phyloP scores from a whole-genome alignment of 768 basidiomycete species.

The Tricholoma sp. region DNA sequence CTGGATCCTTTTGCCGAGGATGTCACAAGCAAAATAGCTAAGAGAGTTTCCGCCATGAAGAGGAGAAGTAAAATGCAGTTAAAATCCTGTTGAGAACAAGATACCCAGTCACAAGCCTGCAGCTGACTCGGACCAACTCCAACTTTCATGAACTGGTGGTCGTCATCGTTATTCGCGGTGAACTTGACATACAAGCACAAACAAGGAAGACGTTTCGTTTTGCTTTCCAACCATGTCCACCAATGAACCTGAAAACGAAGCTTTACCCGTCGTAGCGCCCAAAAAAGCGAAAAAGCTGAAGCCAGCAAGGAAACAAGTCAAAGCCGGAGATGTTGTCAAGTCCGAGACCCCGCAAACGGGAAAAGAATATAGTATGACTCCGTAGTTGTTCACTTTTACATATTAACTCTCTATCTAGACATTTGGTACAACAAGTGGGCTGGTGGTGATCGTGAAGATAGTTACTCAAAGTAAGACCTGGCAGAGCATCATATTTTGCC shows the following conservation, averaged over 20 bases:
- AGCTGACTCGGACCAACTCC: background rate
- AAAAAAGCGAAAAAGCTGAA: constrained; percentile 59
- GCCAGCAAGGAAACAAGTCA: constrained; percentile 93
- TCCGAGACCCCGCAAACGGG: constrained; percentile 86
- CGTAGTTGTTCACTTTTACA: background rate
- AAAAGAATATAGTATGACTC: constrained; percentile 86
- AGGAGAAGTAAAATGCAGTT: background rate
- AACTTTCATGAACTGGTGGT: background rate
- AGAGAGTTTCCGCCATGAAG: constrained; percentile 69
- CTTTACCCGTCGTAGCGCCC: constrained; percentile 6
- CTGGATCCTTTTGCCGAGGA: constrained; percentile 77
- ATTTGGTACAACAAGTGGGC: constrained; percentile 99
- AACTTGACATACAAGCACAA: constrained; percentile 4
- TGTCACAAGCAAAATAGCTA: constrained; percentile 79
- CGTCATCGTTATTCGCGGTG: background rate
- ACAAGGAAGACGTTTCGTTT: background rate
- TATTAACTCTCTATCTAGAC: constrained; percentile 40
- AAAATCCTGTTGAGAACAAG: background rate
- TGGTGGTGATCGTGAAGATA: constrained; percentile 97
- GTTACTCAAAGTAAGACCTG: constrained; percentile 79
- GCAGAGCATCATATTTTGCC: background rate
- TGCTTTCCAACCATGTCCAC: constrained; percentile 24
- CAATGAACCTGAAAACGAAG: constrained; percentile 20
- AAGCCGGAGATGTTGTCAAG: constrained; percentile 85
- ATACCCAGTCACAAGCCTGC: background rate